Base-by-base conservation (phyloP, 164 flowering plant species). In the Dillenia suffruticosa region DNA sequence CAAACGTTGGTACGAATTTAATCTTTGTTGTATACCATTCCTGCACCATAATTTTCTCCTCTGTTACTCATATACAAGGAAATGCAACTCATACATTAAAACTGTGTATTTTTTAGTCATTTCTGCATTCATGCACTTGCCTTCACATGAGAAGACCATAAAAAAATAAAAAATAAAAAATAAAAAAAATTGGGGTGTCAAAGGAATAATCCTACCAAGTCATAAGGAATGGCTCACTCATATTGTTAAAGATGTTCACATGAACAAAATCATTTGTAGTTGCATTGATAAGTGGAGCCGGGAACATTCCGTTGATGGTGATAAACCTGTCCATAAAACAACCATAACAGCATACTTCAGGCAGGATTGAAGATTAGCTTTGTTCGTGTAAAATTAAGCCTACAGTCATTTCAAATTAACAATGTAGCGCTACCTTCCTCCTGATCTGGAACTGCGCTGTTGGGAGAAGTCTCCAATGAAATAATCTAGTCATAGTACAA, bases 1-100 rank as follows among this genome's bases (percentile, higher is more conserved):
- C 97, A n/a, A n/a, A n/a, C n/a, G n/a, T 75, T 90, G 94, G 92
- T 94, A 90, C 46, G 97, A 82, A 65, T 84, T 81, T 49, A 67
- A 65, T 61, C 92, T 72, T 58, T 80, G 87, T 60, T 87, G 86
- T 57, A 90, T 82, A 0, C 93, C 93, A 63, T 87, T 85, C 93
- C 93, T 89, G 49, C 62, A 70, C 6, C 55, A 66, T 1, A 47
- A 19, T 19, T 19, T 19, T 19, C 22, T 19, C 22, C 22, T 19
- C 22, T 19, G 22, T 19, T 19, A 19, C 22, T 19, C 22, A 19
- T 19, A 19, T 19, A 19, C 22, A 19, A 19, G 22, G 22, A 19
- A 19, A 19, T 19, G 22, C 1, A 19, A 19, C 22, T 19, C 22
- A 19, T 1, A 19, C 22, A 19, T 19, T 19, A 19, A 19, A 19